Percentiles rank a stretch among this genome's conserved stretches.
Conservation (phyloP, 805 yeast genomes). For the Jamesozyma rosinii region DNA sequence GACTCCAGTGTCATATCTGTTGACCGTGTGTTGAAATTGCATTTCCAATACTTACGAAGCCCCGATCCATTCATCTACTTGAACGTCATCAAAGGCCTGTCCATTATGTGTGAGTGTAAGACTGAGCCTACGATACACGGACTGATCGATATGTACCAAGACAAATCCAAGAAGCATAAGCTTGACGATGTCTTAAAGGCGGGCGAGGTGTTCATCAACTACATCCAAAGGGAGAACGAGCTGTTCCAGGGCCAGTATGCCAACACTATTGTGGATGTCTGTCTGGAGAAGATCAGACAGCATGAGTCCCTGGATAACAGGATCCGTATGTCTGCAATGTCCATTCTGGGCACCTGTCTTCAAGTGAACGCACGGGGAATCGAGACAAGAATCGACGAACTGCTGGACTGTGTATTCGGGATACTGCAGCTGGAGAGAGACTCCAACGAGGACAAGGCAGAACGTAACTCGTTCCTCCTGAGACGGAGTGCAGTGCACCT, state of each 20-base stretch:
- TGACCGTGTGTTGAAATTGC: constrained; percentile 51
- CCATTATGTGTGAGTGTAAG: constrained; percentile 43
- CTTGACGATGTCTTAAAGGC: constrained; percentile 65
- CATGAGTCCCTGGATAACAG: constrained; percentile 41
- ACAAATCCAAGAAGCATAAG: constrained; percentile 26
- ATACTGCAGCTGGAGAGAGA: constrained; percentile 50
- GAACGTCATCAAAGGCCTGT: constrained; percentile 74
- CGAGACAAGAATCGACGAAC: constrained; percentile 38
- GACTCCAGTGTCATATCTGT: constrained; percentile 43
- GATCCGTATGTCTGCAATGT: constrained; percentile 77
- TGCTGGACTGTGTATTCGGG: constrained; percentile 71
- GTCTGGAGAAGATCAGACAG: constrained; percentile 35
- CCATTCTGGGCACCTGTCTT: constrained; percentile 67
- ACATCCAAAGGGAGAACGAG: constrained; percentile 42
- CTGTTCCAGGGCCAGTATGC: constrained; percentile 40
- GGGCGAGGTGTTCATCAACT: constrained; percentile 71
- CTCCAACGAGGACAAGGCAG: constrained; percentile 15
- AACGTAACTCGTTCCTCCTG: constrained; percentile 36
- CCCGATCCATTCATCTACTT: constrained; percentile 81
- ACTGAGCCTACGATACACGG: constrained; percentile 31
- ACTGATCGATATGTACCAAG: constrained; percentile 34
- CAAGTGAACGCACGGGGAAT: constrained; percentile 50
- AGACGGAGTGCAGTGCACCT: constrained; percentile 69
- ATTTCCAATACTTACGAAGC: constrained; percentile 57
- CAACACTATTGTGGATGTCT: constrained; percentile 34